Evolutionary conservation across 2,329 filamentous ascomycete genomes (phyloP), one percentile per base, ranked within the genome.

Genomic region (Harringtonia lauricola): DNA sequence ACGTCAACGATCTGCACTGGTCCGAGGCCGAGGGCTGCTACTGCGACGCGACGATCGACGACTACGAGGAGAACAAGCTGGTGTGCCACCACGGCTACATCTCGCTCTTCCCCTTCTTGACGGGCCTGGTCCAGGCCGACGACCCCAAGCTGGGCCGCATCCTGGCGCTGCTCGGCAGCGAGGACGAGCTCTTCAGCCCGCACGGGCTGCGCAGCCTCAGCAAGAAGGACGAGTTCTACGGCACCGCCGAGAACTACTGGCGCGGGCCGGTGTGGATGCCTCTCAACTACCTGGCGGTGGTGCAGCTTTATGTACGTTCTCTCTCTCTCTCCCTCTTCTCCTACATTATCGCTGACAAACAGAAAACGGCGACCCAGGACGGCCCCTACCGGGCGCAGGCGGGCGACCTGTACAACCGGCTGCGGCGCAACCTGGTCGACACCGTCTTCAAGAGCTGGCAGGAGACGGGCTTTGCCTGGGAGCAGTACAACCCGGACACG

Each of bases 51-150:
- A 95, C 87, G 0, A 84, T 98, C 47, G 90, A 98, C 55, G 88
- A 88, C 48, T 98, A 86, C 58, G 92, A 98, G 62, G 92, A 98
- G 64, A 81, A 86, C 56, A 63, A 73, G 30, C 81, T 92, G 18
- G 86, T 95, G 35, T 98, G 92, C 66, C 92, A 96, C 68, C 95
- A 94, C 64, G 92, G 92, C 18, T 98, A 98, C 58, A 79, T 96
- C 52, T 92, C 86, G 19, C 71, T 98, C 24, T 92, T 95, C 63
- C 92, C 92, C 2, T 94, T 96, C 71, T 65, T 96, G 52, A 78
- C 86, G 3, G 90, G 90, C 9, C 70, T 96, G 47, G 58, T 96
- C 45, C 74, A 77, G 47, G 68, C 82, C 2, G 77, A 89, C 44
- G 85, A 83, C 61, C 74, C 82, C 43, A 82, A 82, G 53, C 64